phyloP scores from a whole-genome alignment of 2,329 filamentous ascomycete species.

The Gaeumannomyces sp. region DNA sequence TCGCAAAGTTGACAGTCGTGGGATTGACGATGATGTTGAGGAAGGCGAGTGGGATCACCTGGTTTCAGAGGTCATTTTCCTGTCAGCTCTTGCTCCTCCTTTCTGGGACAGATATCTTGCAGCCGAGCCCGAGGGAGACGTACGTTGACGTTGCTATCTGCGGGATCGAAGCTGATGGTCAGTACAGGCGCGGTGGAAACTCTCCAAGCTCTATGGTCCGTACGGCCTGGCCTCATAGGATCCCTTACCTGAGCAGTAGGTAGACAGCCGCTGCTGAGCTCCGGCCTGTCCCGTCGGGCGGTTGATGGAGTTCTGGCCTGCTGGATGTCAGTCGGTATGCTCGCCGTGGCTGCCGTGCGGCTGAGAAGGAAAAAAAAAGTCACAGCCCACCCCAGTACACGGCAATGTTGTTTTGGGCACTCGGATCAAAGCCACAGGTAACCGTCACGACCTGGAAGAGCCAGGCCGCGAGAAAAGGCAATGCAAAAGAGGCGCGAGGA shows the following conservation, averaged over 20 bases:
- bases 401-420: constrained; percentile 48
- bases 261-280: constrained; percentile 47
- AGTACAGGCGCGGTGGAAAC: background rate
- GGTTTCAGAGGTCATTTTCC: constrained; percentile 14
- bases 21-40: constrained; percentile 49
- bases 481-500: too few relatives aligned
- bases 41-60: constrained; percentile 62
- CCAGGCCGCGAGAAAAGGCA: background rate
- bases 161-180: background rate
- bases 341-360: background rate
- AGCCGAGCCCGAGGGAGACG: constrained; percentile 14
- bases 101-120: too few relatives aligned
- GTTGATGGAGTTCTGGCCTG: constrained; percentile 54
- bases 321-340: background rate
- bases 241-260: constrained; percentile 53
- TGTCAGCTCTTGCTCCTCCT: background rate
- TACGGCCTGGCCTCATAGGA: background rate
- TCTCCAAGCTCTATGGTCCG: background rate
- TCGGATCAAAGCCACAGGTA: constrained; percentile 38
- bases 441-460: background rate
- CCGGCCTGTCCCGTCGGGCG: constrained; percentile 35
- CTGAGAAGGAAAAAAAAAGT: background rate
- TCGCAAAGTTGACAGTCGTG: constrained; percentile 58
- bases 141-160: constrained; percentile 36
- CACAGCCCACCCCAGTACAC: constrained; percentile 56